phyloP scores from a whole-genome alignment of 768 basidiomycete species.

The Gymnopilus dilepis region DNA sequence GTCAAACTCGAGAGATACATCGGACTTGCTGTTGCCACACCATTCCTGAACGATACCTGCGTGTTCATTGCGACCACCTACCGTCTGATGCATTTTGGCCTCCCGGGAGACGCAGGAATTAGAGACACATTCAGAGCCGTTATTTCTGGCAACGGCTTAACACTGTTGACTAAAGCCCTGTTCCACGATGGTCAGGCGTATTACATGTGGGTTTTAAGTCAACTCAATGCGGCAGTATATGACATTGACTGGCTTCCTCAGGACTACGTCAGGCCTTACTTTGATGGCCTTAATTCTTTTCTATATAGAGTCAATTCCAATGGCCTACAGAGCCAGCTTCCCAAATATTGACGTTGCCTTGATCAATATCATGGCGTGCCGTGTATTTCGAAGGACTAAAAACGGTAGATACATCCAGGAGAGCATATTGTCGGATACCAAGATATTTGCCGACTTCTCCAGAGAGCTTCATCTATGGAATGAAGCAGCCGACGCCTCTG shows the following conservation, averaged over 20 bases:
- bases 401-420: conserved; percentile 8
- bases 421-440: too few species aligned
- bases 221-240: neutral
- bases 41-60: conserved; percentile 31
- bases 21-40: conserved; percentile 14
- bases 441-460: too few species aligned
- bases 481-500: too few species aligned
- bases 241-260: neutral
- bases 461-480: too few species aligned
- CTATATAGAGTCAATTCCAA: conserved; percentile 11
- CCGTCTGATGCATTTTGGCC: conserved; percentile 19
- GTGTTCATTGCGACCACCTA: conserved; percentile 37
- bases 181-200: conserved; percentile 35
- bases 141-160: conserved; percentile 19
- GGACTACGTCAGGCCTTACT: conserved; percentile 7
- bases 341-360: conserved; percentile 12
- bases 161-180: conserved; percentile 27
- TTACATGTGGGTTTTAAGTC: conserved; percentile 36
- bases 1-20: neutral
- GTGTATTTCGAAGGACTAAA: conserved; percentile 23
- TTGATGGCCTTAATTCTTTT: conserved; percentile 10
- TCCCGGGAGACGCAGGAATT: neutral
- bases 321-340: conserved; percentile 12
- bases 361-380: conserved; percentile 26
- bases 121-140: conserved; percentile 29